Evolutionary conservation across 2,329 filamentous ascomycete species (phyloP).

Genomic region (Blastomyces gilchristii): DNA sequence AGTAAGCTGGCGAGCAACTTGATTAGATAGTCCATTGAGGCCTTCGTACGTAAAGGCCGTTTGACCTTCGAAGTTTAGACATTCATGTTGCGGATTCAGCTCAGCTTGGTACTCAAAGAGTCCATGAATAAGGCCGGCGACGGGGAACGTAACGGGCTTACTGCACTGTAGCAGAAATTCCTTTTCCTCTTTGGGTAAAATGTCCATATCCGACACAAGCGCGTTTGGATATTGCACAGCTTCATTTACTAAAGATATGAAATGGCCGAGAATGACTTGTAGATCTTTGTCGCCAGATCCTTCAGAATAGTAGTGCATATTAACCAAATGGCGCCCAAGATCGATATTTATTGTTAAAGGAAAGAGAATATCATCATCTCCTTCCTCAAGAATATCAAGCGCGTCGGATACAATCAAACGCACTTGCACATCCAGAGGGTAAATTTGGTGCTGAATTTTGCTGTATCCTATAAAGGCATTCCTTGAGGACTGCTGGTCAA

Average conservation of each 20-base stretch:
- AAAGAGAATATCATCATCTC: neutral
- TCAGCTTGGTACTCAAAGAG: slow-evolving; percentile 8
- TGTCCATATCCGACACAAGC: neutral
- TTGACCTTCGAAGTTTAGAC: slow-evolving; percentile 5
- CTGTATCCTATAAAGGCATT: slow-evolving; percentile 2
- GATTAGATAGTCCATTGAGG: slow-evolving; percentile 5
- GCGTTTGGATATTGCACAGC: neutral
- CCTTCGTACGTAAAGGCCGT: slow-evolving; percentile 2
- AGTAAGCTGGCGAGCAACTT: neutral
- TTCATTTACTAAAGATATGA: neutral
- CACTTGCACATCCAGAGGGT: neutral
- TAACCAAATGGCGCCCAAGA: neutral
- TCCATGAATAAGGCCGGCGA: neutral
- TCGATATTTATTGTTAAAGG: neutral
- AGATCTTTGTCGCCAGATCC: neutral
- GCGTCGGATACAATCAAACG: neutral
- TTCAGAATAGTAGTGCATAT: neutral
- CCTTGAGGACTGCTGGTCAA: neutral
- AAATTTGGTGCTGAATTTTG: neutral
- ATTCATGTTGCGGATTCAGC: neutral
- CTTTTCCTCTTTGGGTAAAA: neutral
- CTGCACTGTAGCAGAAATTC: neutral
- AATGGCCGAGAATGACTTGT: neutral
- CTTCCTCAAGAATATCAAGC: neutral
- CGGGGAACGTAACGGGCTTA: neutral